Evolutionary conservation across 2,329 filamentous ascomycete genomes (phyloP).

Genomic region (Sarocladiaceae sp.): DNA sequence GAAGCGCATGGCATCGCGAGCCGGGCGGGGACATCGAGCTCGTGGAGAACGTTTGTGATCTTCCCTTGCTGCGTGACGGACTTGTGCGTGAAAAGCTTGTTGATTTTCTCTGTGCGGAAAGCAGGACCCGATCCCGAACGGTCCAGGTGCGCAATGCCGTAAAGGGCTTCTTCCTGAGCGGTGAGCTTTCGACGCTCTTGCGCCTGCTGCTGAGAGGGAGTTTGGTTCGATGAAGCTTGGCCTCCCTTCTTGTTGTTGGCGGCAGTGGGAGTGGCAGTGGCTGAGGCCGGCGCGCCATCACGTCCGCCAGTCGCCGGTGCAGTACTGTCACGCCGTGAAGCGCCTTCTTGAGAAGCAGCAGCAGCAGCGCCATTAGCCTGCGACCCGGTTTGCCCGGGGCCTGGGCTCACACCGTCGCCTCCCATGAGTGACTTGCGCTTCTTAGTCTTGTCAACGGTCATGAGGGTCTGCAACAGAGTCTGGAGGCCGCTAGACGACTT

Average conservation of each 20-base stretch:
- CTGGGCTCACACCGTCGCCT: constrained; percentile 45
- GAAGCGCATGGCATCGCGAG: constrained; percentile 69
- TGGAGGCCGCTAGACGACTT: constrained; percentile 76
- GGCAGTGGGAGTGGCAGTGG: constrained; percentile 29
- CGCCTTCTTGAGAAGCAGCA: constrained; percentile 23
- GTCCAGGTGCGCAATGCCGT: constrained; percentile 81
- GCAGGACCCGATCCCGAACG: constrained; percentile 79
- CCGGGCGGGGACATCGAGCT: constrained; percentile 63
- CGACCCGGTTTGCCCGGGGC: background rate
- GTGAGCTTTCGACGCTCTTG: constrained; percentile 62
- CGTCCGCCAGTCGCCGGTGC: constrained; percentile 35
- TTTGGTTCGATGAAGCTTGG: constrained; percentile 27
- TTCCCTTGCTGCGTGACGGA: constrained; percentile 68
- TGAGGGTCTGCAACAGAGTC: constrained; percentile 72
- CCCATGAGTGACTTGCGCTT: constrained; percentile 71
- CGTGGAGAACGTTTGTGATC: constrained; percentile 64
- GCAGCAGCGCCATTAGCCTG: background rate
- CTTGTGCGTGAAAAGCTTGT: constrained; percentile 72
- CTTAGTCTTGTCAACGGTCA: constrained; percentile 80
- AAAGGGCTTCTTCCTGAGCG: constrained; percentile 68
- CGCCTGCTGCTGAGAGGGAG: constrained; percentile 27
- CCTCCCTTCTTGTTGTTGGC: constrained; percentile 43
- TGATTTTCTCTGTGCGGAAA: constrained; percentile 80
- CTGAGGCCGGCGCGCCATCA: constrained; percentile 27
- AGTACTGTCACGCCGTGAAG: constrained; percentile 46